Conservation (phyloP, 2,329 filamentous ascomycete genomes). For the Botryotinia convoluta region DNA sequence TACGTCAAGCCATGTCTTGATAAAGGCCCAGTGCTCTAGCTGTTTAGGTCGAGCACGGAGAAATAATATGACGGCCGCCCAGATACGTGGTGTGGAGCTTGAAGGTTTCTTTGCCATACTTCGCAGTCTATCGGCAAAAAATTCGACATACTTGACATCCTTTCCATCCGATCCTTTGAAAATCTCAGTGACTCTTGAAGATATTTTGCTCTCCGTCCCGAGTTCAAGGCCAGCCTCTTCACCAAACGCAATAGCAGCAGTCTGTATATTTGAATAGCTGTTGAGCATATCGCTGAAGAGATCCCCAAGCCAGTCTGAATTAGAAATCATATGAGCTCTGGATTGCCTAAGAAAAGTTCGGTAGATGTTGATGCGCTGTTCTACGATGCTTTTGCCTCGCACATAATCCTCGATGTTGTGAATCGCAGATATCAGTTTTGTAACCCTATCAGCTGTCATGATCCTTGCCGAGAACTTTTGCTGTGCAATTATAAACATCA, state of each 20-base stretch:
- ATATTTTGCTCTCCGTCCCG: slow-evolving; percentile 65
- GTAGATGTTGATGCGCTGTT: slow-evolving; percentile 76
- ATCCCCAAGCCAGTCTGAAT: slow-evolving; percentile 78
- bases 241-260: slow-evolving; percentile 71
- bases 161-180: slow-evolving; percentile 46
- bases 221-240: slow-evolving; percentile 66
- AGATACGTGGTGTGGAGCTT: slow-evolving; percentile 77
- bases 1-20: slow-evolving; percentile 71
- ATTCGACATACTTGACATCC: slow-evolving; percentile 59
- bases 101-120: slow-evolving; percentile 65
- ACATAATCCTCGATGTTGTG: slow-evolving; percentile 71
- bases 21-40: slow-evolving; percentile 66
- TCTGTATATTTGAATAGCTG: slow-evolving; percentile 70
- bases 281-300: slow-evolving; percentile 81
- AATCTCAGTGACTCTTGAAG: slow-evolving; percentile 64
- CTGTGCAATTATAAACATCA: slow-evolving; percentile 76
- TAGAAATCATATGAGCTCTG: slow-evolving; percentile 64
- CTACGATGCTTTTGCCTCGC: slow-evolving; percentile 76
- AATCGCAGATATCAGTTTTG: slow-evolving; percentile 67
- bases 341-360: slow-evolving; percentile 72
- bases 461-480: slow-evolving; percentile 75
- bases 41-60: slow-evolving; percentile 60
- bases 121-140: slow-evolving; percentile 64
- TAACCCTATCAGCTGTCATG: slow-evolving; percentile 69
- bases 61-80: slow-evolving; percentile 79